These are phyloP conservation scores for Pholiota molesta DNA, from an alignment of 768 basidiomycete genomes.

Conservation along the genomic window DNA sequence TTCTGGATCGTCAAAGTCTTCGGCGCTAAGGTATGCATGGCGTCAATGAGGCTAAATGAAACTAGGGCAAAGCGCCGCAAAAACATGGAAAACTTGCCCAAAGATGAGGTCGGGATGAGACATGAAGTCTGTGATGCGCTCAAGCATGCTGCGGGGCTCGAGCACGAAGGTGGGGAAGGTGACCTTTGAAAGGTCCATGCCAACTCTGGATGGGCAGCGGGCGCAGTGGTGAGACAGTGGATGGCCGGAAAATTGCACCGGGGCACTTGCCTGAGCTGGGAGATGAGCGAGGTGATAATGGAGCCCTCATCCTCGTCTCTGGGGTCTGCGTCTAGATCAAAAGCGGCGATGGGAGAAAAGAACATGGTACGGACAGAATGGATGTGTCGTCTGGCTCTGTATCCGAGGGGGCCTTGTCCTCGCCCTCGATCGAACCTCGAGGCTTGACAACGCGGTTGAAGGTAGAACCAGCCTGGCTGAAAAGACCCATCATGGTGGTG, in stretches of 20 bases:
- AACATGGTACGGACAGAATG: conserved; percentile 67
- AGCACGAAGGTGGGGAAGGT: conserved; percentile 95
- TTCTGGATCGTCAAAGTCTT: conserved; percentile 77
- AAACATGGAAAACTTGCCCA: conserved; percentile 57
- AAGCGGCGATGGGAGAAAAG: conserved; percentile 25
- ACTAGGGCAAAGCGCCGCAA: background rate
- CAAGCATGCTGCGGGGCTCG: conserved; percentile 96
- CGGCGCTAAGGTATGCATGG: conserved; percentile 57
- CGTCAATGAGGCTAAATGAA: conserved; percentile 9
- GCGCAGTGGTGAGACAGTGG: conserved; percentile 5
- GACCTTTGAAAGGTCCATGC: conserved; percentile 96
- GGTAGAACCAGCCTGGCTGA: conserved; percentile 68
- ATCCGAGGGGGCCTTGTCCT: conserved; percentile 77
- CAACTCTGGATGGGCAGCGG: conserved; percentile 59
- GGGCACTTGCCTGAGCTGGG: conserved; percentile 73
- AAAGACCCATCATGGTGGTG: conserved; percentile 76
- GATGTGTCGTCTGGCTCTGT: conserved; percentile 89
- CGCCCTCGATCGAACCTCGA: conserved; percentile 63
- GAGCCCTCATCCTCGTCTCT: conserved; percentile 96
- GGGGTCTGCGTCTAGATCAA: conserved; percentile 39
- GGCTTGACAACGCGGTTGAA: conserved; percentile 58
- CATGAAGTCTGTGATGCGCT: conserved; percentile 99
- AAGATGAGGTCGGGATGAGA: conserved; percentile 97
- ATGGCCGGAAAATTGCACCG: conserved; percentile 9
- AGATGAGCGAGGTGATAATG: conserved; percentile 83